A percentile compares a stretch with the other conserved stretches of the same genome.
These are phyloP conservation scores for Arabidopsis thaliana DNA, from an alignment of 345 rosid species.

Conservation along the genomic window TAIR10.1 NC_003075.7:952001-952500, in stretches of 20 bases:
- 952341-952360: constrained; percentile 90
- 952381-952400: background rate
- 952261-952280: constrained; percentile 70
- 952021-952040: constrained; percentile 89
- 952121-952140: constrained; percentile 30
- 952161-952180: constrained; percentile 1
- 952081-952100: constrained; percentile 75
- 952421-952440: constrained; percentile 3
- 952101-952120: constrained; percentile 17
- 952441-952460: background rate
- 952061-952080: constrained; percentile 73
- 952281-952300: constrained; percentile 66
- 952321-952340: constrained; percentile 83
- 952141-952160: constrained; percentile 14
- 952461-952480: constrained; percentile 18
- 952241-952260: constrained; percentile 88
- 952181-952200: constrained; percentile 77
- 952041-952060: constrained; percentile 80
- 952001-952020: constrained; percentile 85
- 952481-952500: constrained; percentile 54
- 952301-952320: constrained; percentile 68
- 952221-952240: constrained; percentile 89
- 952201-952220: constrained; percentile 86
- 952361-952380: constrained; percentile 85
- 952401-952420: background rate